Evolutionary conservation across 371 early-diverging fungal species (phyloP).

Genomic region (Mucor indicus): DNA sequence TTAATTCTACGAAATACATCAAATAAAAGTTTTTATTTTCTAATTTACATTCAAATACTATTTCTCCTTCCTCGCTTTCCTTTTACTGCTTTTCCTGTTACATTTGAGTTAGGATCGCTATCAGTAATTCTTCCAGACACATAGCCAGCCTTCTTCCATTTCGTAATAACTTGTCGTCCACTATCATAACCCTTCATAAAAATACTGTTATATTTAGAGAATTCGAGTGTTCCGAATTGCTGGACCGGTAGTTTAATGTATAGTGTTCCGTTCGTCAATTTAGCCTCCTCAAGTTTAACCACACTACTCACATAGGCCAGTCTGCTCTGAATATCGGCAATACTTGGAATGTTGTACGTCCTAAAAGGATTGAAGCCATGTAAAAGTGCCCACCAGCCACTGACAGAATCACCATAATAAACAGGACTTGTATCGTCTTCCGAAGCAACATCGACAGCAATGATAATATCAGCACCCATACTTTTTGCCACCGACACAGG

Average conservation of each 20-base stretch:
- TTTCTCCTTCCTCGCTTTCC: slow-evolving; percentile 44
- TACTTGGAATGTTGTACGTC: slow-evolving; percentile 78
- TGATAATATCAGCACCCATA: slow-evolving; percentile 91
- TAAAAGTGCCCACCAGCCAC: slow-evolving; percentile 94
- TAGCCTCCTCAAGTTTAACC: slow-evolving; percentile 87
- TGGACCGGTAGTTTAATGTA: slow-evolving; percentile 91
- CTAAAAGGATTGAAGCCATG: slow-evolving; percentile 83
- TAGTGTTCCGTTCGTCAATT: slow-evolving; percentile 77
- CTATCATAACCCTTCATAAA: slow-evolving; percentile 90
- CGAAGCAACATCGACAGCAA: slow-evolving; percentile 94
- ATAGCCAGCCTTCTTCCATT: slow-evolving; percentile 84
- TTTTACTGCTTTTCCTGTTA: slow-evolving; percentile 42
- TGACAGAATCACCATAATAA: slow-evolving; percentile 91
- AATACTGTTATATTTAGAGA: slow-evolving; percentile 86
- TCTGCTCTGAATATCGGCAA: slow-evolving; percentile 97
- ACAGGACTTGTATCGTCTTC: slow-evolving; percentile 87
- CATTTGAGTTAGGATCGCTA: slow-evolving; percentile 12
- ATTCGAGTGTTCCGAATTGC: slow-evolving; percentile 90
- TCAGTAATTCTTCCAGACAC: slow-evolving; percentile 40
- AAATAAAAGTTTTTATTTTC: too few relatives aligned
- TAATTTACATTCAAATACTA: slow-evolving; percentile 25
- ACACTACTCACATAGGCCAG: slow-evolving; percentile 96
- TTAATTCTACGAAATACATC: background rate
- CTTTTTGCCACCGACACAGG: slow-evolving; percentile 94
- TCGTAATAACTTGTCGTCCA: slow-evolving; percentile 74